These are phyloP conservation scores for Eragrostis curvula DNA, from an alignment of 176 grass and related monocot genomes.

Conservation along the genomic window DNA sequence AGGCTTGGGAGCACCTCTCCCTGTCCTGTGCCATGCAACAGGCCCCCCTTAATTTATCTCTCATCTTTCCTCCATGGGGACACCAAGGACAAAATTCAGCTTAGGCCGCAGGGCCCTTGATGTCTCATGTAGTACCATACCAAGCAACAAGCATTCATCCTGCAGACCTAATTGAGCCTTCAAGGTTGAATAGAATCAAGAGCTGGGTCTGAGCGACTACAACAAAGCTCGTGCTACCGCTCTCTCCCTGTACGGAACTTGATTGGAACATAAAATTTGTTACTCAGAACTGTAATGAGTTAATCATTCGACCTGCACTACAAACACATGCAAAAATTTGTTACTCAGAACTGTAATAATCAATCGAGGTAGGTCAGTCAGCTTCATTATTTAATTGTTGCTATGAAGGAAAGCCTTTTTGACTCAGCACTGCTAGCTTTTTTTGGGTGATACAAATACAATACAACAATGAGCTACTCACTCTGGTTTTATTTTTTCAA, in stretches of 20 bases:
- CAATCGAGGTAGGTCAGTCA: not conserved
- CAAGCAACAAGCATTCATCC: slow-evolving; percentile 22
- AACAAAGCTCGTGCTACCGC: slow-evolving; percentile 3
- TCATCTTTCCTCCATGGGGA: slow-evolving; percentile 13
- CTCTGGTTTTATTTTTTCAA: too few species aligned
- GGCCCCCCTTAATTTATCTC: not conserved
- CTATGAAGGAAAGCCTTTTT: not conserved
- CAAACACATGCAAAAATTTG: too few species aligned
- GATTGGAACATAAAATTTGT: slow-evolving; percentile 30
- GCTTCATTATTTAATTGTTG: not conserved
- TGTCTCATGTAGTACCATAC: slow-evolving; percentile 10
- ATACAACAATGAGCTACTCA: too few species aligned
- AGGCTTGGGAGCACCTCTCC: not conserved
- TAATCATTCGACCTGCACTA: too few species aligned
- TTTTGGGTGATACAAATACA: not conserved
- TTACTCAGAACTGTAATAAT: not conserved
- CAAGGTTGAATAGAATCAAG: slow-evolving; percentile 17
- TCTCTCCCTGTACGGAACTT: not conserved
- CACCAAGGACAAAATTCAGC: slow-evolving; percentile 10
- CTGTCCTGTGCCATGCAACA: not conserved
- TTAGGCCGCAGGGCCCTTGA: not conserved
- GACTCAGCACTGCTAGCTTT: not conserved
- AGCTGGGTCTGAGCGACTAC: not conserved
- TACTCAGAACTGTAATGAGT: not conserved
- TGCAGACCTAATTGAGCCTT: slow-evolving; percentile 26